These are phyloP conservation scores for Funneliformis mosseae DNA, from an alignment of 192 early-diverging fungal species.

Conservation along the genomic window DNA sequence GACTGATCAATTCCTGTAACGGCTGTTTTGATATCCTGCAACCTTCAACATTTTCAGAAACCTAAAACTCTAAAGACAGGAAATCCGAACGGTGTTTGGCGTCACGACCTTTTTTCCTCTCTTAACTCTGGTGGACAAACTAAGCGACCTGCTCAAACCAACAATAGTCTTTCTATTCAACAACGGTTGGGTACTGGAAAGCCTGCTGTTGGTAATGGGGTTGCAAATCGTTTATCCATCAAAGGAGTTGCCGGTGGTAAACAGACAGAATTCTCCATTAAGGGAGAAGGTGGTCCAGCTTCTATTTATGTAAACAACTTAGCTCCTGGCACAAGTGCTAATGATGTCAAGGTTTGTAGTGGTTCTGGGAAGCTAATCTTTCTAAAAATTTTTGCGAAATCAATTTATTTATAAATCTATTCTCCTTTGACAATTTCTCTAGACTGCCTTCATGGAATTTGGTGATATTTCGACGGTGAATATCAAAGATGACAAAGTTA, in stretches of 20 bases:
- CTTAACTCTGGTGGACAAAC: slow-evolving; percentile 12
- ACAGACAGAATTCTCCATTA: slow-evolving; percentile 39
- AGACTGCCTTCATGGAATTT: slow-evolving; percentile 45
- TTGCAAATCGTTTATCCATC: slow-evolving; percentile 21
- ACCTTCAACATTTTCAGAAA: slow-evolving; percentile 22
- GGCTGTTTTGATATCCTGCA: slow-evolving; percentile 2
- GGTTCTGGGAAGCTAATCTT: neutral
- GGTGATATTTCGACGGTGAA: slow-evolving; percentile 40
- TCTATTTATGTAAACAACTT: slow-evolving; percentile 42
- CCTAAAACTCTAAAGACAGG: slow-evolving; percentile 20
- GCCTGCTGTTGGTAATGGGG: neutral
- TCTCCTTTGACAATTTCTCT: slow-evolving; percentile 11
- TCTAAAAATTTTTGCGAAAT: neutral
- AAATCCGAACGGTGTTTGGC: slow-evolving; percentile 32
- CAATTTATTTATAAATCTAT: slow-evolving; percentile 9
- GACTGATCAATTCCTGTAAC: slow-evolving; percentile 10
- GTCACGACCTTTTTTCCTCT: slow-evolving; percentile 28
- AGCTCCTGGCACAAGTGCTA: slow-evolving; percentile 43
- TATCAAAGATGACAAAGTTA: slow-evolving; percentile 37
- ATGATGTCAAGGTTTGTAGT: slow-evolving; percentile 44
- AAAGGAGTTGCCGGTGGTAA: slow-evolving; percentile 29
- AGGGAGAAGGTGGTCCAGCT: slow-evolving; percentile 47
- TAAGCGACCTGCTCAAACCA: slow-evolving; percentile 7
- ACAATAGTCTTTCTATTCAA: slow-evolving; percentile 21
- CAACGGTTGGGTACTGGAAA: slow-evolving; percentile 24